Percentiles rank a stretch among this genome's conserved stretches.
Evolutionary conservation across 345 rosid genomes (phyloP).

Genomic region (Eutrema heterophyllum): DNA sequence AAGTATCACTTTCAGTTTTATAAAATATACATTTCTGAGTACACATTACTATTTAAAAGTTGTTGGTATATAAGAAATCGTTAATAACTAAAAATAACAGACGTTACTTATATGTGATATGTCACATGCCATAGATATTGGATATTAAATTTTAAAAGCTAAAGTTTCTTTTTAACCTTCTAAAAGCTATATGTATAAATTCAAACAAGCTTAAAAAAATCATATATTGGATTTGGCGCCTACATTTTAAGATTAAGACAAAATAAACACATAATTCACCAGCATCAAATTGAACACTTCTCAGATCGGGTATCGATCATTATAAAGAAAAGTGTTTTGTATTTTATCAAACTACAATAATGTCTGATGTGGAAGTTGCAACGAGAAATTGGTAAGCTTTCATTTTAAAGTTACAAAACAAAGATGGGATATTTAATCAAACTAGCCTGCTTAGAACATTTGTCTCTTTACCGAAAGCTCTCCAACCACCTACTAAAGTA

Average conservation of each 20-base stretch:
- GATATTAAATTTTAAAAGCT: not conserved
- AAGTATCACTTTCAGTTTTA: not conserved
- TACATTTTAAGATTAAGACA: not conserved
- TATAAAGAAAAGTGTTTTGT: not conserved
- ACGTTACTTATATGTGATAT: not conserved
- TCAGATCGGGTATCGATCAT: conserved; percentile 1
- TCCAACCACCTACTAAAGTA: conserved; percentile 20
- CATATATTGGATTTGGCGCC: not conserved
- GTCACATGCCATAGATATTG: not conserved
- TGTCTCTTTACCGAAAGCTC: conserved; percentile 8
- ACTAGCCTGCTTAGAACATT: not conserved
- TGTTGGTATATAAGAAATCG: not conserved
- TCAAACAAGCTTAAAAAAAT: not conserved
- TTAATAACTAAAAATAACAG: not conserved
- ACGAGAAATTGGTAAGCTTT: conserved; percentile 12
- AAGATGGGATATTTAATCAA: conserved; percentile 1
- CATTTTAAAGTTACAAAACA: conserved; percentile 7
- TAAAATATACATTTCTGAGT: not conserved
- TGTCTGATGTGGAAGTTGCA: conserved; percentile 13
- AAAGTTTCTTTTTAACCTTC: not conserved
- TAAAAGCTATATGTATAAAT: not conserved
- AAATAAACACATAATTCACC: too few relatives aligned
- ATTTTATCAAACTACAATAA: not conserved
- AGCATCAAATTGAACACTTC: not conserved
- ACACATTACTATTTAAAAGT: not conserved